Percentiles rank a stretch among this genome's conserved stretches.
Evolutionary conservation across 2,329 filamentous ascomycete species (phyloP).

Genomic region (Botryosphaeria agaves): DNA sequence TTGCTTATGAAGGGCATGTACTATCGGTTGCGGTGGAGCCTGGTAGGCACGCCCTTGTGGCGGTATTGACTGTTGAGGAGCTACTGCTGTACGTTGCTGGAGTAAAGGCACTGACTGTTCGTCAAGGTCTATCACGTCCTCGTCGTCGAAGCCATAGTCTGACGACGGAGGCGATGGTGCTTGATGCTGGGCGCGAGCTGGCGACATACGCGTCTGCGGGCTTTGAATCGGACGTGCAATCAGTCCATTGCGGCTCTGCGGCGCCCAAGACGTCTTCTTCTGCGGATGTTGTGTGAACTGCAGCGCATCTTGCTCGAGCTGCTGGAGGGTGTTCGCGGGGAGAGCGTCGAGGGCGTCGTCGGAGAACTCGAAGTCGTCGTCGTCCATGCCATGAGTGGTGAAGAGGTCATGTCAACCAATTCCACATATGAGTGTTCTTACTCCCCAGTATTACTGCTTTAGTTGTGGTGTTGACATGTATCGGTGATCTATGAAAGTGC

Average conservation of each 20-base stretch:
- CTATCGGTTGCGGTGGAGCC: too few relatives aligned
- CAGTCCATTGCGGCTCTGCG: too few relatives aligned
- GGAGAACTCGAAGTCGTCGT: constrained; percentile 27
- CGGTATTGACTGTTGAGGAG: constrained; percentile 6
- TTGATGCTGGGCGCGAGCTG: neutral
- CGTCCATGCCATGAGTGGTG: constrained; percentile 9
- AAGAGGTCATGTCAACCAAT: too few relatives aligned
- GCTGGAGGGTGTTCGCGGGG: constrained; percentile 24
- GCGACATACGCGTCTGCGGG: neutral
- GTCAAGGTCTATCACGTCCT: constrained; percentile 27
- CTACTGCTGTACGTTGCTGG: neutral
- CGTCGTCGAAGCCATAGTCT: constrained; percentile 29
- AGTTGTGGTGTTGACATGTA: too few relatives aligned
- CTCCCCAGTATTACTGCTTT: too few relatives aligned
- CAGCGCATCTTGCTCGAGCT: constrained; percentile 26
- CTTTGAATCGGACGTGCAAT: too few relatives aligned
- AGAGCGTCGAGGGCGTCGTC: constrained; percentile 28
- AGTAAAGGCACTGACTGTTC: constrained; percentile 11
- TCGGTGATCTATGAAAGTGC: too few relatives aligned
- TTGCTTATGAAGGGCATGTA: too few relatives aligned
- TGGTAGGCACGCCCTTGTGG: too few relatives aligned
- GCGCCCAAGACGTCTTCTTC: too few relatives aligned
- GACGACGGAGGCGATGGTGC: constrained; percentile 13
- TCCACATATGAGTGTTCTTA: too few relatives aligned
- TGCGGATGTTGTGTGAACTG: constrained; percentile 20